Evolutionary conservation across 2,329 filamentous ascomycete species (phyloP).

Genomic region (Aspergillus sp.): DNA sequence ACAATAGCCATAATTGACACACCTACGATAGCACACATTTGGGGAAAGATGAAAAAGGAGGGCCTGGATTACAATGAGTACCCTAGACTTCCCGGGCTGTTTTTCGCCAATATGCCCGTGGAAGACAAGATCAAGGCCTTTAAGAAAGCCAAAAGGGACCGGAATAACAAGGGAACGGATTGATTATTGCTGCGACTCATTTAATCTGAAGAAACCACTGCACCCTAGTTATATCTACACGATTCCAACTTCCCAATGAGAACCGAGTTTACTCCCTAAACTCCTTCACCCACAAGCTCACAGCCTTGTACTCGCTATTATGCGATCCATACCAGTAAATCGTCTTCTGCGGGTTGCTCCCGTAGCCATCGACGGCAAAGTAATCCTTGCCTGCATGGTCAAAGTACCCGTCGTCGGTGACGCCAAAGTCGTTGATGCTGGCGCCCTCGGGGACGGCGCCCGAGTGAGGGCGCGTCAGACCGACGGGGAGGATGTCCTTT

Average conservation of each 20-base stretch:
- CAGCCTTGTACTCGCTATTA: slow-evolving; percentile 25
- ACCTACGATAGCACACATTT: too few species aligned
- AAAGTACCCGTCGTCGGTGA: slow-evolving; percentile 33
- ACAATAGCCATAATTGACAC: too few species aligned
- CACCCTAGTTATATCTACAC: too few species aligned
- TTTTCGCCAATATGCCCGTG: too few species aligned
- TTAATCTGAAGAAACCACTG: neutral
- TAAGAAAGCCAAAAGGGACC: too few species aligned
- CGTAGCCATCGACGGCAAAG: slow-evolving; percentile 33
- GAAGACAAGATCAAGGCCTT: too few species aligned
- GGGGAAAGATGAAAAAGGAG: too few species aligned
- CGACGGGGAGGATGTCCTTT: slow-evolving; percentile 26
- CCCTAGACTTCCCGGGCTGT: too few species aligned
- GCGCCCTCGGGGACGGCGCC: slow-evolving; percentile 30
- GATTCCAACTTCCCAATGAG: too few species aligned
- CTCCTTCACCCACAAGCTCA: slow-evolving; percentile 33
- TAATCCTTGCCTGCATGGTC: slow-evolving; percentile 31
- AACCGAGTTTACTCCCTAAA: slow-evolving; percentile 12
- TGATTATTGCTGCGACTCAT: too few species aligned
- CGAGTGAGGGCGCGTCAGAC: slow-evolving; percentile 35
- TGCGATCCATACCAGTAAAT: slow-evolving; percentile 35
- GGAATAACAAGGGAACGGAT: neutral
- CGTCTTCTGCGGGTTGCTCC: slow-evolving; percentile 25
- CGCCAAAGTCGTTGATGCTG: slow-evolving; percentile 30
- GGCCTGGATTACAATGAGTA: too few species aligned